Conservation (phyloP, 2,329 filamentous ascomycete species). For the Cercospora sojina region DNA sequence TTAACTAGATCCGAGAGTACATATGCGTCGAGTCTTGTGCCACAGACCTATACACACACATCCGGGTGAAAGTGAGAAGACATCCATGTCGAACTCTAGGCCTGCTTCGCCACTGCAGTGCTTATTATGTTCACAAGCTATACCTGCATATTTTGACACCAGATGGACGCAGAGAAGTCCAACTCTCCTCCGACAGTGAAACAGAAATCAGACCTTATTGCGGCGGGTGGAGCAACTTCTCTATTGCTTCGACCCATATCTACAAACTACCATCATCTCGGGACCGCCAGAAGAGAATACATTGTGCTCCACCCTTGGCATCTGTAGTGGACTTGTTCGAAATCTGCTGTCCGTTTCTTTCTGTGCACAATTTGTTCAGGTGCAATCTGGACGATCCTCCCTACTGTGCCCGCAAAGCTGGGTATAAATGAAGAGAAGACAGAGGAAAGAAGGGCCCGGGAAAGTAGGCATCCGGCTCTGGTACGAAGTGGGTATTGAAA, state of each 20-base stretch:
- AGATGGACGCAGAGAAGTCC: not conserved
- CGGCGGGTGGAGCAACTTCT: not conserved
- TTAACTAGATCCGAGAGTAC: no score
- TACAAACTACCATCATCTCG: not conserved
- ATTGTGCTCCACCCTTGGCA: not conserved
- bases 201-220: not conserved
- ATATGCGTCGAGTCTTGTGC: no score
- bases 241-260: not conserved
- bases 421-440: not conserved
- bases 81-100: no score
- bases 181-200: not conserved
- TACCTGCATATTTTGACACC: not conserved
- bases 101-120: no score
- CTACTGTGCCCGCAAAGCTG: conserved; percentile 5
- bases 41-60: no score
- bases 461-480: not conserved
- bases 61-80: no score
- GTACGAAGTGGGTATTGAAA: not conserved
- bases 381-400: not conserved
- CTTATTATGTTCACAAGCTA: not conserved
- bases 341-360: not conserved
- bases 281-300: not conserved
- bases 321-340: not conserved
- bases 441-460: not conserved
- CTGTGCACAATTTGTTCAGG: not conserved